Conservation (phyloP, 1,139 yeast species). For the Pneumocystis murina region DNA sequence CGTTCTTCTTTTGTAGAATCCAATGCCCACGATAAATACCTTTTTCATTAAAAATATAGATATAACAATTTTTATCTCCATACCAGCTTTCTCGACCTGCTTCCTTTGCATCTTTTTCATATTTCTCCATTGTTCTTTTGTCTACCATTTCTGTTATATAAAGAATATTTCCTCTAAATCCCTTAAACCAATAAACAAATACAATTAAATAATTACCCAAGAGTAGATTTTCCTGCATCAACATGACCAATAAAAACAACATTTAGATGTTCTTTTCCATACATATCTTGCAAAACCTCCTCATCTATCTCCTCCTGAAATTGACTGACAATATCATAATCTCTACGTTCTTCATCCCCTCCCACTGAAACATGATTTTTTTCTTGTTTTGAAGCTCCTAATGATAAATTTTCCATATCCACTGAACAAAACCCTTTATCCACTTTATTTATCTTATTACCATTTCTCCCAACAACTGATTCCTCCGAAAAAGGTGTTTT, state of each 20-base stretch:
- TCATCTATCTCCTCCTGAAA: constrained; percentile 84
- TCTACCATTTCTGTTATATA: constrained; percentile 93
- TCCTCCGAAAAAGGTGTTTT: constrained; percentile 7
- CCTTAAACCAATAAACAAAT: neutral
- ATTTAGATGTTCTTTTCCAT: constrained; percentile 92
- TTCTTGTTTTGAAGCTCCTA: constrained; percentile 12
- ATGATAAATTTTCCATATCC: constrained; percentile 11
- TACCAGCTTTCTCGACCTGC: constrained; percentile 99
- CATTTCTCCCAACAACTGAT: constrained; percentile 12
- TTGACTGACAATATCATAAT: constrained; percentile 40
- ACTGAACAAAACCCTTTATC: constrained; percentile 7
- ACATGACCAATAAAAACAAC: constrained; percentile 98
- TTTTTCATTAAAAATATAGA: neutral
- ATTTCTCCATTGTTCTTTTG: constrained; percentile 96
- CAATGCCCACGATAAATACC: constrained; percentile 89
- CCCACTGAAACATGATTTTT: constrained; percentile 18
- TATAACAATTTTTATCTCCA: neutral
- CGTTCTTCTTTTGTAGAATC: constrained; percentile 98
- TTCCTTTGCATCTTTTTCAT: constrained; percentile 95
- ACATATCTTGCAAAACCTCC: constrained; percentile 77
- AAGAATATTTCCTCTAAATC: constrained; percentile 67
- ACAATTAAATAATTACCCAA: constrained; percentile 32
- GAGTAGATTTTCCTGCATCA: constrained; percentile 97
- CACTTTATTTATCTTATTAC: constrained; percentile 9
- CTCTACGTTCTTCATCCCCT: constrained; percentile 17